Conservation (phyloP, 2,329 filamentous ascomycete species). For the Aspergillus fumigatiaffinis region DNA sequence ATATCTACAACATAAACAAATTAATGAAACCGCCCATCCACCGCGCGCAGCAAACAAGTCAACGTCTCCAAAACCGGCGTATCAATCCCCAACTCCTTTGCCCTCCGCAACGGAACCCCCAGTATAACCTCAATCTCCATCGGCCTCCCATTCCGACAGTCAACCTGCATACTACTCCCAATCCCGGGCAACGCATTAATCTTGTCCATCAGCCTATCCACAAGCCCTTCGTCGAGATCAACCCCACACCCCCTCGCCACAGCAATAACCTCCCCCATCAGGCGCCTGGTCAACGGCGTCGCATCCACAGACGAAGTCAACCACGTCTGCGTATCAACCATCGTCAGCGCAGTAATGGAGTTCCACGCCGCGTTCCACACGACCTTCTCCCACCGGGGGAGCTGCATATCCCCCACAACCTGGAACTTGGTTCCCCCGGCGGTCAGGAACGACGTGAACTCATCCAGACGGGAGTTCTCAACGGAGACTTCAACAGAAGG, state of each 20-base stretch:
- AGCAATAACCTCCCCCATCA: slow-evolving; percentile 44
- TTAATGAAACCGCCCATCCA: slow-evolving; percentile 19
- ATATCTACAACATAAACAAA: too few relatives aligned
- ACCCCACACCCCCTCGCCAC: slow-evolving; percentile 40
- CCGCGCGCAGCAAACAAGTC: slow-evolving; percentile 29
- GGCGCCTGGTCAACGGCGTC: slow-evolving; percentile 31
- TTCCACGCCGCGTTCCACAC: slow-evolving; percentile 44
- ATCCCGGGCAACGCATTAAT: slow-evolving; percentile 40
- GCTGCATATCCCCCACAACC: slow-evolving; percentile 34
- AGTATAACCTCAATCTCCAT: slow-evolving; percentile 49
- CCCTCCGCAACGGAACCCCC: slow-evolving; percentile 39
- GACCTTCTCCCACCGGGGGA: slow-evolving; percentile 39
- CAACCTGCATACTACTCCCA: slow-evolving; percentile 45
- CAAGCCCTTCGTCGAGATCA: slow-evolving; percentile 31
- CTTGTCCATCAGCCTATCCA: slow-evolving; percentile 37
- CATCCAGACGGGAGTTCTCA: slow-evolving; percentile 39
- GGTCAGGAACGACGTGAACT: slow-evolving; percentile 40
- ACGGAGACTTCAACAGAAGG: slow-evolving; percentile 14
- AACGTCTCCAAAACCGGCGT: slow-evolving; percentile 40
- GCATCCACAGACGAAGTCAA: slow-evolving; percentile 39
- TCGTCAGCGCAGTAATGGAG: slow-evolving; percentile 40
- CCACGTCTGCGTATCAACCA: slow-evolving; percentile 42
- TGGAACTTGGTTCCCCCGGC: slow-evolving; percentile 40
- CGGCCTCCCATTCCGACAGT: slow-evolving; percentile 38
- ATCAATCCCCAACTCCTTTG: slow-evolving; percentile 36